These are phyloP conservation scores for Sporisorium graminicola DNA, from an alignment of 1,284 basidiomycete species.

Conservation along the genomic window DNA sequence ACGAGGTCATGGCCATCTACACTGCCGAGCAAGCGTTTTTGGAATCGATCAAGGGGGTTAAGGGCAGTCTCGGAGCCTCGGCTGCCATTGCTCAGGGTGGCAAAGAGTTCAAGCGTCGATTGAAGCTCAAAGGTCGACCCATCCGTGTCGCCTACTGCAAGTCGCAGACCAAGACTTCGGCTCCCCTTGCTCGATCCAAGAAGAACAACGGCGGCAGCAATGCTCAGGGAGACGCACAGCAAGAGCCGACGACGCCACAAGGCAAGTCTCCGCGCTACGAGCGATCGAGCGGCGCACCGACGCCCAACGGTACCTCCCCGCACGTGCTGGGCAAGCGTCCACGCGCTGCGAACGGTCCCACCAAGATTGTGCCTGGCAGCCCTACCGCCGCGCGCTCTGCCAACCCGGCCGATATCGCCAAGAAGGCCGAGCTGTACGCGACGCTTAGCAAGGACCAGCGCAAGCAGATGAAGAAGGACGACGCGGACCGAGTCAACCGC, in stretches of 20 bases:
- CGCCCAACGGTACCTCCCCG: constrained; percentile 65
- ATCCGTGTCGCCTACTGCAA: constrained; percentile 66
- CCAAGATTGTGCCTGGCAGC: constrained; percentile 26
- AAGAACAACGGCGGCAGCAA: not conserved
- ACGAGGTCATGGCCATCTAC: constrained; percentile 65
- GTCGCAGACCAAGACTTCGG: constrained; percentile 36
- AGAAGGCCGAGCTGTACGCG: constrained; percentile 51
- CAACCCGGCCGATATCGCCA: constrained; percentile 20
- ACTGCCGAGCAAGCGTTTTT: constrained; percentile 65
- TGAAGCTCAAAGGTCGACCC: constrained; percentile 64
- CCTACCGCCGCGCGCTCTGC: constrained; percentile 9
- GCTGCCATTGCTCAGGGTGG: constrained; percentile 48
- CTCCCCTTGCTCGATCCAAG: constrained; percentile 3
- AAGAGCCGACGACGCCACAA: constrained; percentile 30
- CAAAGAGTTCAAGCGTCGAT: constrained; percentile 60
- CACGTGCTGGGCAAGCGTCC: constrained; percentile 12
- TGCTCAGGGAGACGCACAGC: not conserved
- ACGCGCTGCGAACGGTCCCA: not conserved
- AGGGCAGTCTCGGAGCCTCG: constrained; percentile 41
- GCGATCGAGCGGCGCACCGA: constrained; percentile 62
- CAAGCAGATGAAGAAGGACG: constrained; percentile 57
- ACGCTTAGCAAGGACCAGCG: constrained; percentile 61
- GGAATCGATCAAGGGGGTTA: constrained; percentile 36
- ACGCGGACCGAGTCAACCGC: constrained; percentile 56
- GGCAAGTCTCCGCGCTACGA: constrained; percentile 38